Evolutionary conservation across 352 stramenopile species (phyloP).

Genomic region (Pythium myriotylum): DNA sequence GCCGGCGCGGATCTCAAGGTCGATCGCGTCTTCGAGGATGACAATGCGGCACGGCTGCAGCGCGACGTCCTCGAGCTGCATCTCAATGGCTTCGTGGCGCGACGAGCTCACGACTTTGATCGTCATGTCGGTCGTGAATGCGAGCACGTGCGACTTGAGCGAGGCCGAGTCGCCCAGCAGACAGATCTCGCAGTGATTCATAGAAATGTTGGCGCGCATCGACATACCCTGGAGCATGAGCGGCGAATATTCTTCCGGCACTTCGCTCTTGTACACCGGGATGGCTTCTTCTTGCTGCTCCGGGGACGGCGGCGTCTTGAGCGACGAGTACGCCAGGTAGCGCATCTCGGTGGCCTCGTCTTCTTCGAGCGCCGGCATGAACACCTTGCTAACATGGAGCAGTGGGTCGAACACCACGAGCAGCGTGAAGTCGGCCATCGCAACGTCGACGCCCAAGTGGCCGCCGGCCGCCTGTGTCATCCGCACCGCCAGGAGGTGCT

Average conservation of each 20-base stretch:
- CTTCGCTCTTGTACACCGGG: conserved; percentile 56
- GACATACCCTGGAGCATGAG: conserved; percentile 61
- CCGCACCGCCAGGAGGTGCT: conserved; percentile 55
- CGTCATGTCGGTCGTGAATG: conserved; percentile 79
- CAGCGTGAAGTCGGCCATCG: conserved; percentile 65
- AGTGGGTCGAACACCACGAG: conserved; percentile 81
- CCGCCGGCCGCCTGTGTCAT: conserved; percentile 51
- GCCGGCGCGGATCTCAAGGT: conserved; percentile 65
- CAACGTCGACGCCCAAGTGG: conserved; percentile 58
- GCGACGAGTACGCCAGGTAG: conserved; percentile 60
- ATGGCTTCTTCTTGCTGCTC: conserved; percentile 52
- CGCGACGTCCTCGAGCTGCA: conserved; percentile 81
- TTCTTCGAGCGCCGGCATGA: conserved; percentile 62
- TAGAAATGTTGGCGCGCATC: conserved; percentile 49
- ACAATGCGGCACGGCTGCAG: conserved; percentile 75
- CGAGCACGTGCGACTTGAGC: conserved; percentile 74
- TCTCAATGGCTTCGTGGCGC: conserved; percentile 65
- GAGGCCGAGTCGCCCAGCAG: conserved; percentile 75
- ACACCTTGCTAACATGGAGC: conserved; percentile 51
- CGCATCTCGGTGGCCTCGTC: conserved; percentile 76
- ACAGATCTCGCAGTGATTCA: conserved; percentile 74
- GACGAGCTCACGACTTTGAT: conserved; percentile 62
- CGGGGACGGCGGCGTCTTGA: conserved; percentile 46
- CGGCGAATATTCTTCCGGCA: conserved; percentile 70
- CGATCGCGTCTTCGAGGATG: conserved; percentile 65